Evolutionary conservation across 805 yeast species (phyloP), one percentile per base, ranked within the genome.

Genomic region (Naumovozyma castellii): DNA sequence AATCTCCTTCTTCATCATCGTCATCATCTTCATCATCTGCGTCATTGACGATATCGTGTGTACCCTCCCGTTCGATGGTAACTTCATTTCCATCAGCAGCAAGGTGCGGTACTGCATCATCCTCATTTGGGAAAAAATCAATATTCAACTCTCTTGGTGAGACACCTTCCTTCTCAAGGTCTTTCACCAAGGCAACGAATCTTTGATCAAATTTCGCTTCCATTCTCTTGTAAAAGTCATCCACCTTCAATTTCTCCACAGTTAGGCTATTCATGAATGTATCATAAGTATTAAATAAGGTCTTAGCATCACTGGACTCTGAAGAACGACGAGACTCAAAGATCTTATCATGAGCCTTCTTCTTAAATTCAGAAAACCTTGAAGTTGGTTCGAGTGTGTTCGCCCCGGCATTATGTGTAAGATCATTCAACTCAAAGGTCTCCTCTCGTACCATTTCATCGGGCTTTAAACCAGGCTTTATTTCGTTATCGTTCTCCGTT

Each of bases 201-300:
- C 69, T 72, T 8, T 45, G 50, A 43, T 65, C 69, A 14, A 76
- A 61, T 43, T 68, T 71, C 1, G 61, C 50, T 50, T 77, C 80
- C 39, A 69, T 69, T 18, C 50, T 44, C 33, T 61, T 57, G 55
- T 71, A 79, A 44, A 79, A 78, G 8, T 56, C 62, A 49, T 75
- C 76, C 40, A 78, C 68, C 48, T 74, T 76, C 16, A 48, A 45
- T 42, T 75, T 63, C 49, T 78, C 82, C 12, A 53, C 57, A 19
- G 65, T 48, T 38, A 79, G 61, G 41, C 66, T 68, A 30, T 64
- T 58, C 25, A 76, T 48, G 44, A 79, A 79, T 1, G 69, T 63
- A 20, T 64, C 65, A 33, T 57, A 57, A 6, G 72, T 64, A 27
- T 65, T 62, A 39, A 58, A 60, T 6, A 57, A 34, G 3, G 61